Percentiles rank a stretch among this genome's conserved stretches.
phyloP scores from a whole-genome alignment of 805 yeast species.

The Metschnikowia orientalis region DNA sequence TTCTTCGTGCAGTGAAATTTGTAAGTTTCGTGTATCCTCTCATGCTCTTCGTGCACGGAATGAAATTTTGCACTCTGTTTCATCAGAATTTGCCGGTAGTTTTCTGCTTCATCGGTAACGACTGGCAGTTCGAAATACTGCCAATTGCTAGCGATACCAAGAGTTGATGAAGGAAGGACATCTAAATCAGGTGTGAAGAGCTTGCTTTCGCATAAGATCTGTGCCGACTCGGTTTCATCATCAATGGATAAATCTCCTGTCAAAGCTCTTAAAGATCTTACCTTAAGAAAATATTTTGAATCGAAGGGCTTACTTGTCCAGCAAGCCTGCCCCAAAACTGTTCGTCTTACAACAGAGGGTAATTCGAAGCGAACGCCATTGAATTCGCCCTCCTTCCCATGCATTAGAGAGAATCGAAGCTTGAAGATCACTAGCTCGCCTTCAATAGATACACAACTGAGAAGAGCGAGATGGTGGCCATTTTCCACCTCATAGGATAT shows the following conservation, averaged over 20 bases:
- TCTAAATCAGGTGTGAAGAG: slow-evolving; percentile 20
- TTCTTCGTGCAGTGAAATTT: slow-evolving; percentile 1
- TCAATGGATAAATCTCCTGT: slow-evolving; percentile 42
- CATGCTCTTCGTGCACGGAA: slow-evolving; percentile 31
- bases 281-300: slow-evolving; percentile 43
- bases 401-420: slow-evolving; percentile 24
- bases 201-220: slow-evolving; percentile 39
- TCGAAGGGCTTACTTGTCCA: slow-evolving; percentile 50
- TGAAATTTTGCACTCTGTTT: slow-evolving; percentile 22
- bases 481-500: slow-evolving; percentile 20
- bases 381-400: background rate
- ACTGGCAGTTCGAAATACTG: slow-evolving; percentile 32
- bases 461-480: slow-evolving; percentile 23
- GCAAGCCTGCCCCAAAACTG: slow-evolving; percentile 31
- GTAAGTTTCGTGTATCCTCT: slow-evolving; percentile 25
- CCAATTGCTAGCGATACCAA: slow-evolving; percentile 31
- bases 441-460: slow-evolving; percentile 41
- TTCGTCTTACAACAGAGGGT: slow-evolving; percentile 22
- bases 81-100: too few species aligned
- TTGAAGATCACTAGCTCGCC: slow-evolving; percentile 42
- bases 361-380: slow-evolving; percentile 23
- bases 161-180: slow-evolving; percentile 18
- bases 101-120: slow-evolving; percentile 3
- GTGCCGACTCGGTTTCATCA: slow-evolving; percentile 24
- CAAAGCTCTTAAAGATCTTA: slow-evolving; percentile 42